Base-by-base conservation (phyloP, 1,284 basidiomycete genomes). In the Ustilago crameri region DNA sequence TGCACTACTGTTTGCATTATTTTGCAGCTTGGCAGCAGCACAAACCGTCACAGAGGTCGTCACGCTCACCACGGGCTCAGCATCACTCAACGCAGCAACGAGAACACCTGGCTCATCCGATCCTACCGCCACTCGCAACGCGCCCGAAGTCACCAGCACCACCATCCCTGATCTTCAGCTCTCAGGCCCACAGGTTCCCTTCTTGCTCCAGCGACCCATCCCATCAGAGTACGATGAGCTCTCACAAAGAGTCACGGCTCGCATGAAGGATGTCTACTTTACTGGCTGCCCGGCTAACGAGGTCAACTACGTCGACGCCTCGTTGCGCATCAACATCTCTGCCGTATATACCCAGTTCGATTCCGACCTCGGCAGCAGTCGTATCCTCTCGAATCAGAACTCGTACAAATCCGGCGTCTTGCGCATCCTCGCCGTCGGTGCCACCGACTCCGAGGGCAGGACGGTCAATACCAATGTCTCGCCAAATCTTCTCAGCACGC, bases 341-440 rank as follows among this genome's bases (percentile, higher is more conserved):
- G 67, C 78, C 41, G 69, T 81, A 22, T 81, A 78, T 43, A 63
- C 69, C 37, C 79, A 81, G 32, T 71, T 78, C 60, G 78, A 81
- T 22, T 26, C 63, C 40, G 54, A 51, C 14, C 55, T 57, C 34
- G 44, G 30, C 44, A 51, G 48, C 34, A 30, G 26, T n/a, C 30
- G 37, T 27, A 46, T 64, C 14, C 62, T 73, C 20, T 40, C 66
- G 12, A 35, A 44, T 0, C 55, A 71, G 37, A 26, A 52, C 22
- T 4, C 51, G 0, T 68, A 67, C 52, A 26, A 55, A 34, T 50
- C 52, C 12, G 79, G 63, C 27, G 65, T 65, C 30, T 58, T 79
- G 10, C 58, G 79, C 9, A 78, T 81, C 35, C 60, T 73, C 3
- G 78, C 70, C 7, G 52, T 81, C 5, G 78, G 75, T 22, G 68